These are phyloP conservation scores for Candida sphagnicola DNA, from an alignment of 805 yeast genomes.

Conservation along the genomic window DNA sequence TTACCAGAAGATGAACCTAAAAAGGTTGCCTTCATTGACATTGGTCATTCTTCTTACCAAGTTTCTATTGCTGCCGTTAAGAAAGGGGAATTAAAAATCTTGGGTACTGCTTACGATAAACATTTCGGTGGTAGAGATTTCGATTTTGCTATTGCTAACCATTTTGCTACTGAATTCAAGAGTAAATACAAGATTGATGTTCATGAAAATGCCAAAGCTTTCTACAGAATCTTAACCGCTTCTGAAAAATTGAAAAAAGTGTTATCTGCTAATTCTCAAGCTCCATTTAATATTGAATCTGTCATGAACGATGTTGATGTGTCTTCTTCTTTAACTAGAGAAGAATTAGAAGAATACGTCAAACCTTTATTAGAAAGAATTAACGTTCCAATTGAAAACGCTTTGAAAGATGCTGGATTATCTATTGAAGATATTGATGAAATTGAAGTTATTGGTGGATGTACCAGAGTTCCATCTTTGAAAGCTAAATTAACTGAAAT, in stretches of 20 bases:
- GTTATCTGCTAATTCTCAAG: constrained; percentile 89
- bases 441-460: constrained; percentile 96
- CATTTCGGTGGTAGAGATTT: constrained; percentile 98
- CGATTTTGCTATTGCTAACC: constrained; percentile 90
- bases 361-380: constrained; percentile 77
- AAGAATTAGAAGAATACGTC: constrained; percentile 87
- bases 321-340: constrained; percentile 82
- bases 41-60: constrained; percentile 94
- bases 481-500: constrained; percentile 76
- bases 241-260: constrained; percentile 95
- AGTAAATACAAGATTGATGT: constrained; percentile 91
- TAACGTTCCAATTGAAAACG: constrained; percentile 71
- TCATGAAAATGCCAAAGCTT: constrained; percentile 88
- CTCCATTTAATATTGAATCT: constrained; percentile 93
- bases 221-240: constrained; percentile 85
- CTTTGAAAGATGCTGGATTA: constrained; percentile 77
- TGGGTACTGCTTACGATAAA: constrained; percentile 90
- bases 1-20: constrained; percentile 91
- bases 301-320: constrained; percentile 97
- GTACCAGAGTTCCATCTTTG: constrained; percentile 94
- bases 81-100: constrained; percentile 92
- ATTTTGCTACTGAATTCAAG: constrained; percentile 90
- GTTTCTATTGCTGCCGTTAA: constrained; percentile 87
- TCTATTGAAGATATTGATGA: constrained; percentile 74
- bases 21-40: constrained; percentile 89